Base-by-base conservation (phyloP, 2,329 filamentous ascomycete species). In the Ophiostoma triangulosporum region DNA sequence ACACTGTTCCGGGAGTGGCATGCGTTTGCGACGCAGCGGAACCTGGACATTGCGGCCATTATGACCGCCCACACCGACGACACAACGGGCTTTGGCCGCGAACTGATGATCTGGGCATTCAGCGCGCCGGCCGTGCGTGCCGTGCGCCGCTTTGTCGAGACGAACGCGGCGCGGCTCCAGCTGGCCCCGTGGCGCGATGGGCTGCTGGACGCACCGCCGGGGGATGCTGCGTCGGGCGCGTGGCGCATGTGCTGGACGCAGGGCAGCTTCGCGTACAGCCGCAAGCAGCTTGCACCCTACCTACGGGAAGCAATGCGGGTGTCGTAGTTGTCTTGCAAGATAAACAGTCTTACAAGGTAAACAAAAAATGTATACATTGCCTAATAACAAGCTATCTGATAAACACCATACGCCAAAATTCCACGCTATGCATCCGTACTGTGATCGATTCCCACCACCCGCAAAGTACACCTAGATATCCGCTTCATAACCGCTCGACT, bases 231-330 rank as follows among this genome's bases (percentile, higher is more conserved):
- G 15, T 12, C 35, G 4, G 24, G n/a, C 5, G 63, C 70, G 50
- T 78, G 73, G 70, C 73, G 80, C 60, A 72, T 70, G 56, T 78
- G 80, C 24, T 91, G 86, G 86, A 71, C 68, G 60, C 86, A 91
- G 68, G 70, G 73, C 20, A 74, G 76, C 57, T 61, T 84, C 40
- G 75, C 76, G 45, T 70, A 77, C 54, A 84, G 80, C 60, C 70
- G 82, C 59, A 85, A 86, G 66, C 81, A 88, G 64, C 74, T 91
- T 26, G 83, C 79, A 31, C 78, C 84, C 12, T 71, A 86, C 59
- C 61, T 86, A 62, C 75, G 81, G 54, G 76, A 83, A 58, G 74
- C 72, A 0, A 70, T 81, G 63, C 68, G 66, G 59, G 60, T 59
- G 11, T 24, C 48, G 6, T 54, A 45, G 46, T n/a, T n/a, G n/a